Conservation (phyloP, 129 eudicot species). For the Gnaphalium uliginosum region DNA sequence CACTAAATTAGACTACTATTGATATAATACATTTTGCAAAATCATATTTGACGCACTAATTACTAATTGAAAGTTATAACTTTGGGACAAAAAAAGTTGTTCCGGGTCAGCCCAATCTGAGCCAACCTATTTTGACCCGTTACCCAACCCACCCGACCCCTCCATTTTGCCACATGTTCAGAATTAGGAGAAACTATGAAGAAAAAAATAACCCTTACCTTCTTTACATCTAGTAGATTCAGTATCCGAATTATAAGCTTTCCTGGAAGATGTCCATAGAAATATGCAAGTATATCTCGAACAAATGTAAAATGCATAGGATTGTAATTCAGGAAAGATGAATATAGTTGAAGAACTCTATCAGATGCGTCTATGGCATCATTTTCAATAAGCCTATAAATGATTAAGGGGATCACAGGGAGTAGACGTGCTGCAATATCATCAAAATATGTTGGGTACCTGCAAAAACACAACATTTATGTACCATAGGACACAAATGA, state of each 20-base stretch:
- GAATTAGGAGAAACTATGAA: not conserved
- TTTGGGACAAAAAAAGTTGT: not conserved
- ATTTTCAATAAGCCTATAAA: slow-evolving; percentile 87
- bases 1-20: not conserved
- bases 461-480: slow-evolving; percentile 29
- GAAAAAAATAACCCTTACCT: slow-evolving; percentile 46
- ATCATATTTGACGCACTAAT: not conserved
- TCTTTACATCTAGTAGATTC: slow-evolving; percentile 72
- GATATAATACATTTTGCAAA: not conserved
- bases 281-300: slow-evolving; percentile 94
- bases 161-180: not conserved
- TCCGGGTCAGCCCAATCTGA: not conserved
- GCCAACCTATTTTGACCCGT: slow-evolving; percentile 5
- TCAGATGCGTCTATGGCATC: slow-evolving; percentile 90
- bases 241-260: slow-evolving; percentile 83
- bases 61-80: too few relatives aligned
- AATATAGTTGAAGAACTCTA: slow-evolving; percentile 82
- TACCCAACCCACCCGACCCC: not conserved
- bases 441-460: slow-evolving; percentile 90
- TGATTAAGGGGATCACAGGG: slow-evolving; percentile 85
- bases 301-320: slow-evolving; percentile 90
- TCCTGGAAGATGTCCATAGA: slow-evolving; percentile 92
- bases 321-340: slow-evolving; percentile 74
- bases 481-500: too few relatives aligned
- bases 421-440: slow-evolving; percentile 93